Evolutionary conservation across 129 eudicot species (phyloP), one percentile per base, ranked within the genome.

Genomic region (Scalesia atractyloides): DNA sequence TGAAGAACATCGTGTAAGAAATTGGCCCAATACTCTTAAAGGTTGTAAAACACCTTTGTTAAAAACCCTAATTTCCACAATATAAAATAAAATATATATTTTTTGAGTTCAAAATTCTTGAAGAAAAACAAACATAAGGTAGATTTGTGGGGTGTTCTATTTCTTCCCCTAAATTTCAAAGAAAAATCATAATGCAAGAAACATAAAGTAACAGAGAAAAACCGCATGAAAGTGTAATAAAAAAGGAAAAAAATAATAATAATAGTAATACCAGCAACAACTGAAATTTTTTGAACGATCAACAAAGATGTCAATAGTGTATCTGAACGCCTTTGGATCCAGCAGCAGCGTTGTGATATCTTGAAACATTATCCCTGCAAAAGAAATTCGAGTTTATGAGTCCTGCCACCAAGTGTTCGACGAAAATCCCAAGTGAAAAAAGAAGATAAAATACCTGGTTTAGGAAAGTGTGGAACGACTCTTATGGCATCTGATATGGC

Each of bases 241-340:
- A 68, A 26, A 50, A 59, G n/a, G n/a, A 61, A 43, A 11, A 22
- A 20, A 2, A 39, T 1, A 39, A 39, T 5, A 37, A 37, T 10
- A 66, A 3, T 18, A 46, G 44, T 33, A 14, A 53, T 86, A 94
- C 98, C 97, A 76, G 98, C 98, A 77, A 94, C 98, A 62, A 86
- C 91, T 8, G 98, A 90, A 75, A 94, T 94, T 83, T 69, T 89
- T 86, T 86, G 72, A 94, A 79, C 97, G 93, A 71, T 94, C 98
- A 44, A 94, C 98, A 81, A 94, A 94, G 57, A 94, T 86, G 72
- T 94, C 98, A 66, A 90, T 71, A 19, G 98, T 82, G 69, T 87
- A 80, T 83, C 91, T 94, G 72, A 94, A 94, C 39, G 88, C 95
- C 79, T 90, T 81, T 69, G 77, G 98, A 77, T 94, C 88, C 65